A percentile compares a stretch with the other conserved stretches of the same genome.
phyloP scores from a whole-genome alignment of 2,329 filamentous ascomycete genomes.

The Alternaria angustiovoidea region DNA sequence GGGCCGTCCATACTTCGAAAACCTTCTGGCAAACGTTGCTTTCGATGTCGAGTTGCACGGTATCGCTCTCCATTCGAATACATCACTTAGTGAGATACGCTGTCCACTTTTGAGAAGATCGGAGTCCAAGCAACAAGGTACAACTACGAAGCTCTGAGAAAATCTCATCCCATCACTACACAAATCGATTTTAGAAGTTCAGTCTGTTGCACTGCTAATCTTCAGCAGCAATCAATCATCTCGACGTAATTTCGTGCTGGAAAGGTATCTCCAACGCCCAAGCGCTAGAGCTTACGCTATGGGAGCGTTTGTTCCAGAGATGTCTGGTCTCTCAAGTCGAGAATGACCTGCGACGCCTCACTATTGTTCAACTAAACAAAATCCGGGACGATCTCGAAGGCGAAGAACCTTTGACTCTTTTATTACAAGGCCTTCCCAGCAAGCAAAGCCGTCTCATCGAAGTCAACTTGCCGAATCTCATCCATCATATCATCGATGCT shows the following conservation, averaged over 20 bases:
- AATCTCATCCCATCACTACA: background rate
- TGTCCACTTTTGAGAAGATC: constrained; percentile 38
- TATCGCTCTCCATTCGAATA: constrained; percentile 17
- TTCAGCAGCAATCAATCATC: constrained; percentile 30
- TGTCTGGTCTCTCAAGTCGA: constrained; percentile 31
- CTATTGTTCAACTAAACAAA: constrained; percentile 16
- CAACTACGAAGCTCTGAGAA: background rate
- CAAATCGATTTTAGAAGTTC: background rate
- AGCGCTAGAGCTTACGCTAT: constrained; percentile 41
- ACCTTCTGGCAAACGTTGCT: constrained; percentile 13
- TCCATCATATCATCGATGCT: constrained; percentile 37
- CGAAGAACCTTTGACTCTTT: constrained; percentile 13
- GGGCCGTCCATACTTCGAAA: constrained; percentile 6
- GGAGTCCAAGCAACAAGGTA: constrained; percentile 17
- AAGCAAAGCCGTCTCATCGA: constrained; percentile 20
- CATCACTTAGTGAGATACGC: constrained; percentile 25
- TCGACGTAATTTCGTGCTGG: constrained; percentile 49
- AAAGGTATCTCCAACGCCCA: constrained; percentile 40
- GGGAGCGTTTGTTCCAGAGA: constrained; percentile 40
- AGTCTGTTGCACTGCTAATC: background rate
- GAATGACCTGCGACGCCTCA: constrained; percentile 20
- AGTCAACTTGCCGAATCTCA: constrained; percentile 31
- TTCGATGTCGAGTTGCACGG: constrained; percentile 29
- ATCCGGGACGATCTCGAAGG: constrained; percentile 8
- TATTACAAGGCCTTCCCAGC: constrained; percentile 21